Evolutionary conservation across 2,329 filamentous ascomycete genomes (phyloP).

Genomic region (Alternaria novae-zelandiae): DNA sequence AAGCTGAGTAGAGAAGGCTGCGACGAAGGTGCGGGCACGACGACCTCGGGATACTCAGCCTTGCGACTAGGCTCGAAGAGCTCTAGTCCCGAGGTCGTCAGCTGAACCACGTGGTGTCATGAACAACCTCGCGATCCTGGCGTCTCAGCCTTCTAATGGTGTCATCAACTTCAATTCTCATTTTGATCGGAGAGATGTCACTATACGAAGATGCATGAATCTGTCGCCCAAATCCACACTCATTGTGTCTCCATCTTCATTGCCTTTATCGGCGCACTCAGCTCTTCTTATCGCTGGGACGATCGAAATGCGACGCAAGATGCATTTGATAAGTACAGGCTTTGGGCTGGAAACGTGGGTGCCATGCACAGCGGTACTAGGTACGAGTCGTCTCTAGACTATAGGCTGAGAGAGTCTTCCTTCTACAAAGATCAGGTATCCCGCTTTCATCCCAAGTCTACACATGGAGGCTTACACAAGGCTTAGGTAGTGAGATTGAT

Average conservation of each 20-base stretch:
- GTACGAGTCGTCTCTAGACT: not conserved
- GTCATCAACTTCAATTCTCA: no score
- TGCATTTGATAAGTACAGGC: not conserved
- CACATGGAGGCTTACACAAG: no score
- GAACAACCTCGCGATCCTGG: no score
- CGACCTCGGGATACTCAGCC: not conserved
- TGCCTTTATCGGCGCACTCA: not conserved
- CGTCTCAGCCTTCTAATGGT: no score
- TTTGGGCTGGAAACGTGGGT: not conserved
- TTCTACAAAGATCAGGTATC: not conserved
- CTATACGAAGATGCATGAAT: not conserved
- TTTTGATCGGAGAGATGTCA: not conserved
- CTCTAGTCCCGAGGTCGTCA: not conserved
- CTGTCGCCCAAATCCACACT: not conserved
- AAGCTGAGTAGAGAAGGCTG: not conserved
- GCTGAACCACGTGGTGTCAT: not conserved
- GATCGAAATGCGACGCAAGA: fast-evolving
- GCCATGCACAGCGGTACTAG: not conserved
- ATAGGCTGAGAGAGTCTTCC: not conserved
- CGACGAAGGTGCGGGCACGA: not conserved
- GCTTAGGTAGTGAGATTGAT: not conserved
- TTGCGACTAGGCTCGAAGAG: not conserved
- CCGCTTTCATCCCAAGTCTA: fast-evolving
- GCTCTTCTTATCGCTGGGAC: not conserved
- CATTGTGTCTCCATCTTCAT: not conserved